Evolutionary conservation across 768 basidiomycete genomes (phyloP).

Genomic region (Psilocybe cubensis): DNA sequence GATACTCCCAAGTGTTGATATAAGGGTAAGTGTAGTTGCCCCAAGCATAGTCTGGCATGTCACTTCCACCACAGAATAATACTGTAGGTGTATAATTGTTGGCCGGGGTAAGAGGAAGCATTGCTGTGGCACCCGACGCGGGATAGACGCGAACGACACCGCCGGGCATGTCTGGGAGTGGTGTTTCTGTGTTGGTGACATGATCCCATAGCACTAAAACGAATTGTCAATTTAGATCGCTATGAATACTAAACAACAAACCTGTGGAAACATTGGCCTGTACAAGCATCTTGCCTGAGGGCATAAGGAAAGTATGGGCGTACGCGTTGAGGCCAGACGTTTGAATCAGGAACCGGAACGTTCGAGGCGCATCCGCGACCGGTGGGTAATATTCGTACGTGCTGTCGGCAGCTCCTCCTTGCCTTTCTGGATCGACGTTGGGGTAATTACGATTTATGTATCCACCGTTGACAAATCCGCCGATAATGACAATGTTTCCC

Average conservation of each 20-base stretch:
- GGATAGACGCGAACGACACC: slow-evolving; percentile 84
- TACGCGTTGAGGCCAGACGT: slow-evolving; percentile 84
- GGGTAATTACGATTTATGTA: slow-evolving; percentile 81
- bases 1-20: slow-evolving; percentile 75
- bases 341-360: slow-evolving; percentile 68
- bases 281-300: slow-evolving; percentile 78
- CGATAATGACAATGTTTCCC: slow-evolving; percentile 80
- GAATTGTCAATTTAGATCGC: not conserved
- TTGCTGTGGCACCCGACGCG: slow-evolving; percentile 84
- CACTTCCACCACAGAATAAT: slow-evolving; percentile 89
- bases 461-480: slow-evolving; percentile 79
- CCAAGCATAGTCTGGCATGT: slow-evolving; percentile 74
- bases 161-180: slow-evolving; percentile 74
- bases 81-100: slow-evolving; percentile 88
- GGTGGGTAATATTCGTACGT: slow-evolving; percentile 85
- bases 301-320: slow-evolving; percentile 73
- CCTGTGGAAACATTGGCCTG: slow-evolving; percentile 84
- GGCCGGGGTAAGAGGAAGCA: slow-evolving; percentile 89
- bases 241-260: slow-evolving; percentile 33
- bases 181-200: slow-evolving; percentile 56
- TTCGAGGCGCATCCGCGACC: slow-evolving; percentile 45
- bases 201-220: slow-evolving; percentile 36
- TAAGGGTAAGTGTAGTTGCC: slow-evolving; percentile 79
- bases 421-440: slow-evolving; percentile 61
- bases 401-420: slow-evolving; percentile 78